These are phyloP conservation scores for Apiotrichum domesticum DNA, from an alignment of 1,284 basidiomycete genomes.

Conservation along the genomic window DNA sequence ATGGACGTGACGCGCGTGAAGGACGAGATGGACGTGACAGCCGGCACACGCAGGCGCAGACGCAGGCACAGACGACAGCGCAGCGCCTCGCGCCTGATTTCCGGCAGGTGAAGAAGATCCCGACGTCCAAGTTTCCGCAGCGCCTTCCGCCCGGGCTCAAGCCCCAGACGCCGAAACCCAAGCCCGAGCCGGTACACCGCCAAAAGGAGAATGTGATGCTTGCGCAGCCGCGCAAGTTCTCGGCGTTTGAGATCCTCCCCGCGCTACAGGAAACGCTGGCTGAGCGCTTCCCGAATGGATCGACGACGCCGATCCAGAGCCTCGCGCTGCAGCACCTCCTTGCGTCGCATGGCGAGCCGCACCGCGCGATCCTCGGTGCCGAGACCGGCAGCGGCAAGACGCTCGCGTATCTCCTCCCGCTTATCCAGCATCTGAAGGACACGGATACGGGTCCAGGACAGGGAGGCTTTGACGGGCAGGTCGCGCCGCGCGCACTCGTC, in stretches of 20 bases:
- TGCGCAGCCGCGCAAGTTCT: slow-evolving; percentile 22
- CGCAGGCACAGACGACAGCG: not conserved
- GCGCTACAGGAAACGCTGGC: slow-evolving; percentile 57
- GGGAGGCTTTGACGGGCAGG: not conserved
- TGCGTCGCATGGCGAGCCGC: slow-evolving; percentile 18
- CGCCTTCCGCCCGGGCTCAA: not conserved
- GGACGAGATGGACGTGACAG: not conserved
- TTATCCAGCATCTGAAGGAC: slow-evolving; percentile 68
- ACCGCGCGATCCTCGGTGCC: slow-evolving; percentile 63
- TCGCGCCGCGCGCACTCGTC: slow-evolving; percentile 63
- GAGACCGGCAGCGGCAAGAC: slow-evolving; percentile 88
- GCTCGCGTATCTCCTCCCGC: slow-evolving; percentile 76
- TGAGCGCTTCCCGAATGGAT: slow-evolving; percentile 50
- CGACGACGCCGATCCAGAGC: slow-evolving; percentile 65
- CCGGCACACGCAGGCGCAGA: not conserved
- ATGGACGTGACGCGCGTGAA: not conserved
- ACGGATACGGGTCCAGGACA: slow-evolving; percentile 24
- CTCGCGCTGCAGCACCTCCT: slow-evolving; percentile 62
- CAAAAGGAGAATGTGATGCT: slow-evolving; percentile 8
- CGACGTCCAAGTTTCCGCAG: not conserved
- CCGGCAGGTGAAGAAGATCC: no score
- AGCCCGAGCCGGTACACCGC: slow-evolving; percentile 1
- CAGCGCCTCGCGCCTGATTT: not conserved
- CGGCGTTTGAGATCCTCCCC: slow-evolving; percentile 50
- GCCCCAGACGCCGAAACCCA: not conserved